These are phyloP conservation scores for Phialophora chinensis DNA, from an alignment of 2,329 filamentous ascomycete species.

Conservation along the genomic window DNA sequence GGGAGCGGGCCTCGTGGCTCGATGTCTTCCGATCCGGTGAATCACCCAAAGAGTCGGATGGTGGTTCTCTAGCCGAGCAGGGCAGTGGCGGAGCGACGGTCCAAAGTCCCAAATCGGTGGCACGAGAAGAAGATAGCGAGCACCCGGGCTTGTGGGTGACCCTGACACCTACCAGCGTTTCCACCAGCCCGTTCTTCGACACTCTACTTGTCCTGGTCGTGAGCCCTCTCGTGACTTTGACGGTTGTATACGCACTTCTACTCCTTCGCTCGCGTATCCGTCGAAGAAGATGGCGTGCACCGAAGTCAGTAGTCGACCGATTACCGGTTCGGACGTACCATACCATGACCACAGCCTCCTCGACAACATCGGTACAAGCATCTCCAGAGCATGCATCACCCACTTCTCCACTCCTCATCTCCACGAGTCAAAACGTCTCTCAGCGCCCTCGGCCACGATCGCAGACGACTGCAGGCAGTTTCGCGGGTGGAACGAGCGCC, in stretches of 20 bases:
- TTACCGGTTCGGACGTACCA: conserved; percentile 96
- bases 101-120: conserved; percentile 41
- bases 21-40: conserved; percentile 30
- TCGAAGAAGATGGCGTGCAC: conserved; percentile 90
- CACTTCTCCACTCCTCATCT: conserved; percentile 79
- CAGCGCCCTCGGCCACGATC: conserved; percentile 46
- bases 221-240: conserved; percentile 88
- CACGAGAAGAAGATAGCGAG: conserved; percentile 46
- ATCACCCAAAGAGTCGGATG: conserved; percentile 25
- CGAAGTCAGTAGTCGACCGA: conserved; percentile 91
- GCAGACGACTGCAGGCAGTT: conserved; percentile 46
- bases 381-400: conserved; percentile 71
- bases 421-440: conserved; percentile 47
- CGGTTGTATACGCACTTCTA: conserved; percentile 87
- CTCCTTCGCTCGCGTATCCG: conserved; percentile 87
- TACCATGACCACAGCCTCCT: conserved; percentile 72
- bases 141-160: conserved; percentile 95
- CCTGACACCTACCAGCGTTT: conserved; percentile 84
- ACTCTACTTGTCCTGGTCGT: conserved; percentile 96
- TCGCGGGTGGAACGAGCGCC: conserved; percentile 29
- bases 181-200: conserved; percentile 91
- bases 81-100: conserved; percentile 38
- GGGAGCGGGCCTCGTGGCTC: conserved; percentile 30
- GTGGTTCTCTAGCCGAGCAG: conserved; percentile 33
- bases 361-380: conserved; percentile 61